These are phyloP conservation scores for Nicotiana tomentosiformis DNA, from an alignment of 257 asterid genomes.

Conservation along the genomic window DNA sequence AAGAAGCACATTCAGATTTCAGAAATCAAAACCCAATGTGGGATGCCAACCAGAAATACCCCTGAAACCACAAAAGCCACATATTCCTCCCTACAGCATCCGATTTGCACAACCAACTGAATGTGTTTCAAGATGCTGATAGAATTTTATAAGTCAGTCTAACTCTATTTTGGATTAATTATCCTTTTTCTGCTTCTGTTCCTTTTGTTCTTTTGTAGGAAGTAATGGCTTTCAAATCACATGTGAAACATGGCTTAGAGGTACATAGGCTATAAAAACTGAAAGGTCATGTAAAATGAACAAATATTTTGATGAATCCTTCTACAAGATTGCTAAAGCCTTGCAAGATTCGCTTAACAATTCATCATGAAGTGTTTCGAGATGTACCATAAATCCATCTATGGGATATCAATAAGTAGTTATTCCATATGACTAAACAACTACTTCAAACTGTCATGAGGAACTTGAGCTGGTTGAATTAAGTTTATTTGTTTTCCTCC, in stretches of 20 bases:
- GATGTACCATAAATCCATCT: neutral
- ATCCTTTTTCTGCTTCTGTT: neutral
- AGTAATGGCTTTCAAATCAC: neutral
- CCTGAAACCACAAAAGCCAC: neutral
- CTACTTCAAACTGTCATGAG: neutral
- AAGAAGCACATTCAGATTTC: conserved; percentile 1
- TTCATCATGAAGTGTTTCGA: neutral
- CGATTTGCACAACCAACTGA: neutral
- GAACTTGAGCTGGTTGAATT: neutral
- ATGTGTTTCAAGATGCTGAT: neutral
- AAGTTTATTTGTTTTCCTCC: neutral
- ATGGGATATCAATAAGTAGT: neutral
- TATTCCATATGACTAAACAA: neutral
- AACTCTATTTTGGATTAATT: neutral
- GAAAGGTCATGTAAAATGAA: neutral
- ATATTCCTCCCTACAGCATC: neutral
- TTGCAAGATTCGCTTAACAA: neutral
- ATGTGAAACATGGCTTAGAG: neutral
- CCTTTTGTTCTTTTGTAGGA: neutral
- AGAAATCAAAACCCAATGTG: neutral
- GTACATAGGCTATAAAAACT: neutral
- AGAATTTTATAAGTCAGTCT: neutral
- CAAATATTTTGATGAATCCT: neutral
- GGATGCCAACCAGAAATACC: neutral
- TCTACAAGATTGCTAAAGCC: neutral